Evolutionary conservation across 2,329 filamentous ascomycete species (phyloP).

Genomic region (Verticillium zaregamsianum): DNA sequence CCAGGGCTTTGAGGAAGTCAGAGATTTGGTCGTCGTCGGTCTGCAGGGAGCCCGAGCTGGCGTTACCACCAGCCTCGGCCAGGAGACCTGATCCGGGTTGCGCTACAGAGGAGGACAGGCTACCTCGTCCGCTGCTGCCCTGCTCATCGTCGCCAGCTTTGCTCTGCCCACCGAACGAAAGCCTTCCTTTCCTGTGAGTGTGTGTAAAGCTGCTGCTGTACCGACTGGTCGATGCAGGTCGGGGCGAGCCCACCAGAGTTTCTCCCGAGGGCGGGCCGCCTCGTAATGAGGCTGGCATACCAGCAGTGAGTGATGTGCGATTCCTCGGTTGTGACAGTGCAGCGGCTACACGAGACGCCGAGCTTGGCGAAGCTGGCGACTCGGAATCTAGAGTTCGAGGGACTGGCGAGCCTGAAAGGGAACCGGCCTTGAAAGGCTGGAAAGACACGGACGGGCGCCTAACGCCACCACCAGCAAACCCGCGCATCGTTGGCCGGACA

Average conservation of each 20-base stretch:
- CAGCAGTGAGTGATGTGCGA: slow-evolving; percentile 67
- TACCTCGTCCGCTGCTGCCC: slow-evolving; percentile 75
- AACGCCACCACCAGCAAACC: slow-evolving; percentile 44
- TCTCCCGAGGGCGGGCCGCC: slow-evolving; percentile 60
- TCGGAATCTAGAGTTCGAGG: slow-evolving; percentile 45
- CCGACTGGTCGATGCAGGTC: slow-evolving; percentile 70
- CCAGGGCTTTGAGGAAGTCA: slow-evolving; percentile 85
- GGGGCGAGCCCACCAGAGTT: slow-evolving; percentile 70
- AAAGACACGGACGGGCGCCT: slow-evolving; percentile 84
- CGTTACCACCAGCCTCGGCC: slow-evolving; percentile 62
- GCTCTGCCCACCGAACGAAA: slow-evolving; percentile 71
- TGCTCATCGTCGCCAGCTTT: slow-evolving; percentile 67
- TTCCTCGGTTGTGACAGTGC: slow-evolving; percentile 58
- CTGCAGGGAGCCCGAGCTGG: slow-evolving; percentile 63
- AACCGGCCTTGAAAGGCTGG: slow-evolving; percentile 93
- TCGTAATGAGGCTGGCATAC: slow-evolving; percentile 70
- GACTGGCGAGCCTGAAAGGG: slow-evolving; percentile 83
- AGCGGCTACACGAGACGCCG: slow-evolving; percentile 38
- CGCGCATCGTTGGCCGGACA: slow-evolving; percentile 38
- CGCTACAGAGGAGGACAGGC: slow-evolving; percentile 62
- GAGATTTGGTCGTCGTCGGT: slow-evolving; percentile 90
- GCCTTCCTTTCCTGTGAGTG: slow-evolving; percentile 73
- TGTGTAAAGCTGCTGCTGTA: slow-evolving; percentile 96
- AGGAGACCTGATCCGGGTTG: slow-evolving; percentile 78
- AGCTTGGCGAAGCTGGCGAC: slow-evolving; percentile 51